phyloP scores from a whole-genome alignment of 2,329 filamentous ascomycete species.

The Cladophialophora bantiana region DNA sequence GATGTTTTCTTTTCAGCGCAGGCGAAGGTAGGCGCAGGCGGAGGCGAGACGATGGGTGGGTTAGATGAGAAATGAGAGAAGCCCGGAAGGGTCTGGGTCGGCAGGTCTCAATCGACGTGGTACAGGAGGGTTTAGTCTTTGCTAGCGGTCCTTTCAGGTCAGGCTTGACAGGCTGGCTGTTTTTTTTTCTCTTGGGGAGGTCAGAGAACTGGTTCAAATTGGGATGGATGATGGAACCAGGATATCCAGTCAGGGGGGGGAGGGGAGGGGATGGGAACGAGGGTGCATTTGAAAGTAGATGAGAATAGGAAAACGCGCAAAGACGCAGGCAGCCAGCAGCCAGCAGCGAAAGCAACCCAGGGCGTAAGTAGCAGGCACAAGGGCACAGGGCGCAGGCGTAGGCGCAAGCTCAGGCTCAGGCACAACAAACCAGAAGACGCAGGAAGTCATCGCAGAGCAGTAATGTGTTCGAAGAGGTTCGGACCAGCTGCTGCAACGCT shows the following conservation, averaged over 20 bases:
- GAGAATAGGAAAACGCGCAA: constrained; percentile 13
- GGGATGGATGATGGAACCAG: constrained; percentile 3
- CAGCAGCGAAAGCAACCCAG: constrained; percentile 10
- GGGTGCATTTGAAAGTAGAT: constrained; percentile 11
- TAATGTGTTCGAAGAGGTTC: constrained; percentile 4
- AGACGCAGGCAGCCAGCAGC: background rate
- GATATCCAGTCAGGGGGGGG: constrained; percentile 1
- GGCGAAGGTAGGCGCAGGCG: constrained; percentile 4
- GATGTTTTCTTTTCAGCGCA: constrained; percentile 9
- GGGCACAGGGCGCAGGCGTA: constrained; percentile 21
- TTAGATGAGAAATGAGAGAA: constrained; percentile 5
- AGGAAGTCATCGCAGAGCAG: constrained; percentile 10
- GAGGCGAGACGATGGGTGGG: constrained; percentile 25
- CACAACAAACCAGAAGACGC: constrained; percentile 18
- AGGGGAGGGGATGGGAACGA: background rate
- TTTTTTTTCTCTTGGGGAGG: constrained; percentile 4
- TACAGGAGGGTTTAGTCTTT: constrained; percentile 2
- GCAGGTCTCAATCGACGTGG: constrained; percentile 9
- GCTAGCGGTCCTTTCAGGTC: constrained; percentile 21
- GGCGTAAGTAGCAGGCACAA: constrained; percentile 2
- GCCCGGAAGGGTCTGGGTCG: constrained; percentile 6
- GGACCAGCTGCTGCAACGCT: constrained; percentile 22
- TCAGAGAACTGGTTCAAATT: constrained; percentile 1
- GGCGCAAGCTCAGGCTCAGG: constrained; percentile 19
- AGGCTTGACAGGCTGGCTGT: constrained; percentile 20